Conservation (phyloP, 176 grass and related monocot genomes). For the Eragrostis nindensis region DNA sequence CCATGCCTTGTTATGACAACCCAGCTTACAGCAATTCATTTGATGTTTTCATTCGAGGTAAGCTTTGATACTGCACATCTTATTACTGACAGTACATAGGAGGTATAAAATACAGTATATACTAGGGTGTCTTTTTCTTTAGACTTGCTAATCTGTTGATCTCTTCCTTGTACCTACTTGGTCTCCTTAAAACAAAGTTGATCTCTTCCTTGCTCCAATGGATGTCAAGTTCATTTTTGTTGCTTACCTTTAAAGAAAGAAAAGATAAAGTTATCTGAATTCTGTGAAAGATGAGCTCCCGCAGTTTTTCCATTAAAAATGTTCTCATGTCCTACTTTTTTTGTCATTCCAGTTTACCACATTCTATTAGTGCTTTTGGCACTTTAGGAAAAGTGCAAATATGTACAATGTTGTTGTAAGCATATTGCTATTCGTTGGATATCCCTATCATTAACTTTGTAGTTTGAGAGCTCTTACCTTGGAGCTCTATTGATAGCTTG, state of each 20-base stretch:
- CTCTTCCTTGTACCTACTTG: not conserved
- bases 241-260: too few relatives aligned
- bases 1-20: slow-evolving; percentile 93
- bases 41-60: slow-evolving; percentile 97
- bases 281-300: too few relatives aligned
- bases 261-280: too few relatives aligned
- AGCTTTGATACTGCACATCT: slow-evolving; percentile 5
- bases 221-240: too few relatives aligned
- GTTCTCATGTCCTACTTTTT: too few relatives aligned
- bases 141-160: not conserved
- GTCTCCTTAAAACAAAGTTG: not conserved
- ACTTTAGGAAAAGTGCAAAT: too few relatives aligned
- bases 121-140: not conserved
- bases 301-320: too few relatives aligned
- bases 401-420: too few relatives aligned
- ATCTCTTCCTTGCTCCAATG: not conserved
- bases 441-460: not conserved
- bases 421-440: too few relatives aligned
- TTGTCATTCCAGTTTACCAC: too few relatives aligned
- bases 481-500: not conserved
- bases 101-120: not conserved
- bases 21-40: slow-evolving; percentile 87
- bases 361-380: not conserved
- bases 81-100: not conserved
- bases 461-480: not conserved